These are phyloP conservation scores for Cordyceps militaris DNA, from an alignment of 2,329 filamentous ascomycete species.

Conservation along the genomic window DNA sequence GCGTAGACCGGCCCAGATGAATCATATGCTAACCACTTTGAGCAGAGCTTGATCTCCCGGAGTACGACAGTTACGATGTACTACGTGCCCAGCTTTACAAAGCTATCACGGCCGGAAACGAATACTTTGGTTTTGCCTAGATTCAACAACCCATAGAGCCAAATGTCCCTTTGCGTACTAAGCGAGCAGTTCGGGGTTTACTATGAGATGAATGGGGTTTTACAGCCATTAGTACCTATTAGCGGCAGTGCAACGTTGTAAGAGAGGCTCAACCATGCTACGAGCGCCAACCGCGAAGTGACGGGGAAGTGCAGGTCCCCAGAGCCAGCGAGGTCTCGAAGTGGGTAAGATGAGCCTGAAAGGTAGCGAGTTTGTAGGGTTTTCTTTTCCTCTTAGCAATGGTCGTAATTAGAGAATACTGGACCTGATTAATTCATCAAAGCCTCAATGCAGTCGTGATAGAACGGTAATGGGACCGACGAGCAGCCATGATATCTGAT, in stretches of 20 bases:
- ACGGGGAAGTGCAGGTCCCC: slow-evolving; percentile 37
- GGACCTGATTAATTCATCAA: not conserved
- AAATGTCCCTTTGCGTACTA: not conserved
- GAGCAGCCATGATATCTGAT: not conserved
- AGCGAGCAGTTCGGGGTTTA: not conserved
- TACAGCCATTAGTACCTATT: too few species aligned
- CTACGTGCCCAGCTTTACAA: slow-evolving; percentile 84
- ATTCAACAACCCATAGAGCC: not conserved
- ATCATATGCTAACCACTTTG: slow-evolving; percentile 26
- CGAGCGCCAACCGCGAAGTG: slow-evolving; percentile 35
- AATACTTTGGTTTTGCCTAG: slow-evolving; percentile 95
- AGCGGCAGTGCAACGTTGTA: not conserved
- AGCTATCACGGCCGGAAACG: slow-evolving; percentile 94
- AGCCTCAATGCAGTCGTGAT: not conserved
- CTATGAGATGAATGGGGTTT: not conserved
- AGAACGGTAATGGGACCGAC: too few species aligned
- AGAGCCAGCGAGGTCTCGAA: not conserved
- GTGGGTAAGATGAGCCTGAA: not conserved
- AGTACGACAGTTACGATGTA: slow-evolving; percentile 93
- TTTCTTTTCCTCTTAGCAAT: slow-evolving; percentile 21
- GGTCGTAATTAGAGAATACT: slow-evolving; percentile 9
- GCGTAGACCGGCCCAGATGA: not conserved
- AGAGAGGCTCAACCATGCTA: not conserved
- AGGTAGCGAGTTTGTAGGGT: slow-evolving; percentile 16
- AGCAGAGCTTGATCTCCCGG: slow-evolving; percentile 90